Conservation (phyloP, 129 eudicot species). For the Daucus carota region DNA sequence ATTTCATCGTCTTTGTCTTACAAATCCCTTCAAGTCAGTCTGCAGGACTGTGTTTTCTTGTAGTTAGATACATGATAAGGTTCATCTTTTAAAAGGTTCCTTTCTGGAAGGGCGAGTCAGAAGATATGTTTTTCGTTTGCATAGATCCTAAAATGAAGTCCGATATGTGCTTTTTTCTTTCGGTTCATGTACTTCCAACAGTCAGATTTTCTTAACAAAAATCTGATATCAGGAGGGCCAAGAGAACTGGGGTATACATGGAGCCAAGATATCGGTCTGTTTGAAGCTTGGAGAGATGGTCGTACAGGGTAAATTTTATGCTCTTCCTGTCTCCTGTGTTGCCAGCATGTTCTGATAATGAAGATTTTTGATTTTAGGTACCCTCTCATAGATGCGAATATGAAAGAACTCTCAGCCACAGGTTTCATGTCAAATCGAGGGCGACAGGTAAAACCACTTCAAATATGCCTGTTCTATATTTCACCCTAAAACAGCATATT, state of each 20-base stretch:
- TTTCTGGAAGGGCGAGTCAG: neutral
- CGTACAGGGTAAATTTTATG: constrained; percentile 39
- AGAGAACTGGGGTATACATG: constrained; percentile 33
- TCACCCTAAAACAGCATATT: no score
- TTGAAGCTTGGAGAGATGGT: constrained; percentile 60
- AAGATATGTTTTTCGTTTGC: neutral
- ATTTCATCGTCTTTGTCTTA: neutral
- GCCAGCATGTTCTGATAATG: neutral
- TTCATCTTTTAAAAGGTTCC: neutral
- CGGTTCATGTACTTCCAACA: neutral
- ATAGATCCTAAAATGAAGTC: neutral
- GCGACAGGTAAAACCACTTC: constrained; percentile 42
- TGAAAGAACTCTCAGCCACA: constrained; percentile 59
- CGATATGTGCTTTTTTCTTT: neutral
- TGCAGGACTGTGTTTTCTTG: neutral
- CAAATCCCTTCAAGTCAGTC: neutral
- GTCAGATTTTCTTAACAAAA: neutral
- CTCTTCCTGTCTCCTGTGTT: neutral
- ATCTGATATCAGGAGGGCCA: constrained; percentile 47
- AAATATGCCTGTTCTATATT: neutral
- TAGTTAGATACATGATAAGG: neutral
- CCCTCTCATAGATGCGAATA: constrained; percentile 63
- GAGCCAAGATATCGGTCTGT: constrained; percentile 46
- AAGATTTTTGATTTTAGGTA: constrained; percentile 31
- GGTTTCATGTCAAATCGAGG: constrained; percentile 80